These are phyloP conservation scores for Eimeria brunetti DNA, from an alignment of 169 alveolate species.

Conservation along the genomic window DNA sequence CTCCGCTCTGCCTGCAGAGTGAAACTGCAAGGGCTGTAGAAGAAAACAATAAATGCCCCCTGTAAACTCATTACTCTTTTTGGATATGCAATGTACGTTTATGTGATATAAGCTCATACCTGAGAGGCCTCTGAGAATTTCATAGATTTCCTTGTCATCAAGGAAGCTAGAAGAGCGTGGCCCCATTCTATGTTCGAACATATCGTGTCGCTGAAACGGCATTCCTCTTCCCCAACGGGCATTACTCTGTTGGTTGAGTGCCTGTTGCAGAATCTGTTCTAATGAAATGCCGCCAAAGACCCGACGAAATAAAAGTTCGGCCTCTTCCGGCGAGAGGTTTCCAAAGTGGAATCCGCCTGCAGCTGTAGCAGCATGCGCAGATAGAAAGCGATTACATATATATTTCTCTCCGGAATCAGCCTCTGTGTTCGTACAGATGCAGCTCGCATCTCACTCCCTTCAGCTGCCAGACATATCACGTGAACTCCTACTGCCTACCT, in stretches of 20 bases:
- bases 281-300: constrained; percentile 72
- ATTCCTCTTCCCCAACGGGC: constrained; percentile 16
- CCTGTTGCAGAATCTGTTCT: constrained; percentile 57
- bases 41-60: not conserved
- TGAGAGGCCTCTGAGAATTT: constrained; percentile 7
- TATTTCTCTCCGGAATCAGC: not conserved
- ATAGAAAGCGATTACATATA: not conserved
- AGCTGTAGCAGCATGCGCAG: not conserved
- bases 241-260: constrained; percentile 5
- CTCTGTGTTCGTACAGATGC: not conserved
- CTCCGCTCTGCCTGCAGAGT: not conserved
- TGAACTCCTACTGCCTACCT: not conserved
- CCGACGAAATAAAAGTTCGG: constrained; percentile 74
- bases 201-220: constrained; percentile 39
- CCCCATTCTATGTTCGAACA: constrained; percentile 50
- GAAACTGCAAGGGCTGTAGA: not conserved
- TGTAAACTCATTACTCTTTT: not conserved
- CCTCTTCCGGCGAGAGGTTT: constrained; percentile 66
- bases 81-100: not conserved
- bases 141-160: constrained; percentile 32
- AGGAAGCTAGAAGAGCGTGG: constrained; percentile 47
- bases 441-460: not conserved
- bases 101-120: not conserved
- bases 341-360: constrained; percentile 1
- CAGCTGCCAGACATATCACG: not conserved